phyloP scores from a whole-genome alignment of 768 basidiomycete genomes.

The Termitomyces bulborhizus region DNA sequence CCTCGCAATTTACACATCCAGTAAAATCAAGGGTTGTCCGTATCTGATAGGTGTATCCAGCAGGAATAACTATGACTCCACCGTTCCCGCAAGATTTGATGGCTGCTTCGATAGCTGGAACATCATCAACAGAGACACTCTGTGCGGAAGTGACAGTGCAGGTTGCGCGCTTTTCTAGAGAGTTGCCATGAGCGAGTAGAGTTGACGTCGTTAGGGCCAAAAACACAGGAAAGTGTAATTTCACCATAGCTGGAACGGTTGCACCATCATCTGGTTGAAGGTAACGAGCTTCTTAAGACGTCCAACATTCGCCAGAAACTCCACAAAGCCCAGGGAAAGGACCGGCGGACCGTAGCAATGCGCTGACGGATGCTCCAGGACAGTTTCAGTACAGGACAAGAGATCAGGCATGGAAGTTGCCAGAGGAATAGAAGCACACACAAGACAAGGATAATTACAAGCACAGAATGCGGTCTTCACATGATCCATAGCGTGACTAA shows the following conservation, averaged over 20 bases:
- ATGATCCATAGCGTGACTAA: too few species aligned
- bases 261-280: neutral
- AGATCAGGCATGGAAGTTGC: neutral
- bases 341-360: neutral
- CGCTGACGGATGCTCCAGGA: neutral
- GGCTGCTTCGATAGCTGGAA: constrained; percentile 23
- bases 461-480: too few species aligned
- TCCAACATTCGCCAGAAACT: neutral
- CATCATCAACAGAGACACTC: constrained; percentile 20
- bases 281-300: neutral
- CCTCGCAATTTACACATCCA: constrained; percentile 23
- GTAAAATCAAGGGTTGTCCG: constrained; percentile 21
- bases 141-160: constrained; percentile 21
- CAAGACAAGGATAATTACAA: neutral
- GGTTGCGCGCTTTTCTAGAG: constrained; percentile 19
- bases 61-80: constrained; percentile 24
- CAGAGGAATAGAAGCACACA: neutral
- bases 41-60: constrained; percentile 19
- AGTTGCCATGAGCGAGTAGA: neutral
- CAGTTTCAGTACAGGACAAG: neutral
- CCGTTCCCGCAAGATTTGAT: constrained; percentile 25
- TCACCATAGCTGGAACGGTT: neutral
- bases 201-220: constrained; percentile 2
- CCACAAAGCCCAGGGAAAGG: neutral
- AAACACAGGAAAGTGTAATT: constrained; percentile 1